A percentile compares a stretch with the other conserved stretches of the same genome.
phyloP scores from a whole-genome alignment of 768 basidiomycete genomes.

The Panaeolus cyanescens region DNA sequence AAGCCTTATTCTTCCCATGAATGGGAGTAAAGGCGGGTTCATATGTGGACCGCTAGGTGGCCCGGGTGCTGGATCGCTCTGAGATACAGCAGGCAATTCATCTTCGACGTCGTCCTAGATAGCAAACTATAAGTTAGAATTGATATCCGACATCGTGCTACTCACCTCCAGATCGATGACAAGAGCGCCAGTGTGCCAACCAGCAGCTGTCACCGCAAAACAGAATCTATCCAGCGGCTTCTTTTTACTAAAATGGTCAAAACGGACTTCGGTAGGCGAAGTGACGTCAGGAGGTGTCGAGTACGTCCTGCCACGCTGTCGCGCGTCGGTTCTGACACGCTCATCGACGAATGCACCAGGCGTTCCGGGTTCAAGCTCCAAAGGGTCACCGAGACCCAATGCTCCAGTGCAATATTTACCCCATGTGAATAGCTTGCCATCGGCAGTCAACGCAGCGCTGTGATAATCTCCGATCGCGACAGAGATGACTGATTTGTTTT shows the following conservation, averaged over 20 bases:
- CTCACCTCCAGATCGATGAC: slow-evolving; percentile 82
- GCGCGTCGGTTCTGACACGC: slow-evolving; percentile 30
- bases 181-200: slow-evolving; percentile 92
- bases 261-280: slow-evolving; percentile 71
- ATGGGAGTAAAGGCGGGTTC: neutral
- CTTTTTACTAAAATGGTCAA: slow-evolving; percentile 55
- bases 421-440: slow-evolving; percentile 82
- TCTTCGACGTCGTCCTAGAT: slow-evolving; percentile 36
- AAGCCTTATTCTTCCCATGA: neutral
- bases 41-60: neutral
- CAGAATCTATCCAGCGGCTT: slow-evolving; percentile 65
- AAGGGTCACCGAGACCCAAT: slow-evolving; percentile 83
- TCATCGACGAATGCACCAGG: slow-evolving; percentile 61
- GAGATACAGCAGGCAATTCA: slow-evolving; percentile 33
- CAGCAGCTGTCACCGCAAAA: slow-evolving; percentile 78
- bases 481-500: slow-evolving; percentile 79
- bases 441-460: slow-evolving; percentile 77
- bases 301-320: slow-evolving; percentile 25
- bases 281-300: slow-evolving; percentile 46
- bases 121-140: slow-evolving; percentile 11
- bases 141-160: slow-evolving; percentile 6
- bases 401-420: slow-evolving; percentile 78
- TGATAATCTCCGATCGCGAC: slow-evolving; percentile 94
- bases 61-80: neutral
- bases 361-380: slow-evolving; percentile 45